These are phyloP conservation scores for Salix suchowensis DNA, from an alignment of 345 rosid genomes.

Conservation along the genomic window DNA sequence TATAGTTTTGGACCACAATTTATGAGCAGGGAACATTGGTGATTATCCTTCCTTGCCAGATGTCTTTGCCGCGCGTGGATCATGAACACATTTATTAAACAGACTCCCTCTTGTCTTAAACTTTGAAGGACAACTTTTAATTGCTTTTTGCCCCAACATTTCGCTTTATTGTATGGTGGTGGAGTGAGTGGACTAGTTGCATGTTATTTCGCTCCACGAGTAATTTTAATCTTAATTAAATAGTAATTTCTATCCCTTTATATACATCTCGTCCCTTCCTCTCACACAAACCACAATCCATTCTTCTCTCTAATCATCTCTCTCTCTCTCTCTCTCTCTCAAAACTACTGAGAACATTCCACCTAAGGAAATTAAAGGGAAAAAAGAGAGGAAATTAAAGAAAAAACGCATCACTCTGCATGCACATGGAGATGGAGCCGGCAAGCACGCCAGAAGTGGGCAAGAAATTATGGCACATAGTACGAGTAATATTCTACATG, in stretches of 20 bases:
- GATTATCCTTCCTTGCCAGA: no score
- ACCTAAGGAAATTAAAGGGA: background rate
- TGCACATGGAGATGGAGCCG: conserved; percentile 38
- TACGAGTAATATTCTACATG: conserved; percentile 48
- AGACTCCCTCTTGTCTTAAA: no score
- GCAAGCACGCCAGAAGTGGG: conserved; percentile 38
- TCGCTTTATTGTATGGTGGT: background rate
- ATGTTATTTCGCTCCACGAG: no score
- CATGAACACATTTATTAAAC: no score
- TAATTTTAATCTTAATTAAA: conserved; percentile 5
- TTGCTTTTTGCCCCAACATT: background rate
- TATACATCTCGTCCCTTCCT: conserved; percentile 27
- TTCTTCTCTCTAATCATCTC: background rate
- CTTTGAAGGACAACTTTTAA: background rate
- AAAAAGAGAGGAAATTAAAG: background rate
- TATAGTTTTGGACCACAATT: background rate
- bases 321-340: background rate
- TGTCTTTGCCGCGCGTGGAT: no score
- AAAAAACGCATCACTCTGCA: background rate
- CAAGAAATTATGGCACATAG: conserved; percentile 51
- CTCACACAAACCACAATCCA: background rate
- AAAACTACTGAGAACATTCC: conserved; percentile 2
- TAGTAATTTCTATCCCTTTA: conserved; percentile 40
- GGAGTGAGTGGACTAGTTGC: background rate
- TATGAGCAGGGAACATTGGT: no score